A percentile compares a stretch with the other conserved stretches of the same genome.
These are phyloP conservation scores for Pseudofabraea citricarpa DNA, from an alignment of 2,329 filamentous ascomycete genomes.

Conservation along the genomic window DNA sequence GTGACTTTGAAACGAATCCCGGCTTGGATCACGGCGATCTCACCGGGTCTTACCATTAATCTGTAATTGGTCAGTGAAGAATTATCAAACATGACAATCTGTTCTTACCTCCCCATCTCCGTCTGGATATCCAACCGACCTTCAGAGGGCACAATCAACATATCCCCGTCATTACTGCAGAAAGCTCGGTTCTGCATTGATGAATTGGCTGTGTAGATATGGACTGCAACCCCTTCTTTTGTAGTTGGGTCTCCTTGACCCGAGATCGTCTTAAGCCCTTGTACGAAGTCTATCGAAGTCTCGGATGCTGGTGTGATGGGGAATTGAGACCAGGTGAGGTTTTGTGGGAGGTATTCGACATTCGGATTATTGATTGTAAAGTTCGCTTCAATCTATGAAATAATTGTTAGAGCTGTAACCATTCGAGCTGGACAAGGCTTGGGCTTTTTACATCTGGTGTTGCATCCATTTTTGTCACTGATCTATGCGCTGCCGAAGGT, in stretches of 20 bases:
- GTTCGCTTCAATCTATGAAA: slow-evolving; percentile 32
- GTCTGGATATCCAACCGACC: slow-evolving; percentile 57
- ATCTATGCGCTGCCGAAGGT: slow-evolving; percentile 36
- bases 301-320: slow-evolving; percentile 15
- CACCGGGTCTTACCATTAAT: slow-evolving; percentile 57
- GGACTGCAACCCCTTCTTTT: slow-evolving; percentile 42
- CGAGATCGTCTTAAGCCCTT: slow-evolving; percentile 43
- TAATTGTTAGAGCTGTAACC: slow-evolving; percentile 4
- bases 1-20: slow-evolving; percentile 59
- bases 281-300: slow-evolving; percentile 33
- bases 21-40: slow-evolving; percentile 59
- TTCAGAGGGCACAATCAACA: slow-evolving; percentile 59
- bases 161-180: slow-evolving; percentile 58
- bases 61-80: slow-evolving; percentile 1
- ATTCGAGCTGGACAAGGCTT: too few relatives aligned
- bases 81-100: neutral
- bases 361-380: slow-evolving; percentile 42
- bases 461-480: slow-evolving; percentile 1
- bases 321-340: slow-evolving; percentile 46
- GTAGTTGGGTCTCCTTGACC: slow-evolving; percentile 46
- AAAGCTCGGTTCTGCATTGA: slow-evolving; percentile 43
- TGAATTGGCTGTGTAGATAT: slow-evolving; percentile 42
- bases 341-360: slow-evolving; percentile 40
- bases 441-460: neutral
- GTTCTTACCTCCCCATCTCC: slow-evolving; percentile 32